Evolutionary conservation across 805 yeast species (phyloP).

Genomic region (Lachancea nothofagi): DNA sequence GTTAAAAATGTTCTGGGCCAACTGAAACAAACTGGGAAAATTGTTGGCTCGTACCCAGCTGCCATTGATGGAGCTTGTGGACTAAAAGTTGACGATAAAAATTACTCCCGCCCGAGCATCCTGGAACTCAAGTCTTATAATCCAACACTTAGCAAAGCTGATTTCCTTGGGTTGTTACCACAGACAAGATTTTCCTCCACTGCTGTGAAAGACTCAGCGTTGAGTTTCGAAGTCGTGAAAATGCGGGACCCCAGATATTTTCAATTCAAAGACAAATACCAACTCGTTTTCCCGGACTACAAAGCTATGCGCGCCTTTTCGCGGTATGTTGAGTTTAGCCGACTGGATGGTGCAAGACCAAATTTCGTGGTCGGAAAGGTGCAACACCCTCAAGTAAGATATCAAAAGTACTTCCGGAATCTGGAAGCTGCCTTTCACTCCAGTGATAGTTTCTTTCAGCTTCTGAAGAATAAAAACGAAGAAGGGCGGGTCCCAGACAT

Average conservation of each 20-base stretch:
- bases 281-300: conserved; percentile 19
- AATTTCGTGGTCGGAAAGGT: conserved; percentile 11
- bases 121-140: conserved; percentile 22
- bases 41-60: conserved; percentile 14
- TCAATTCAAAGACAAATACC: conserved; percentile 27
- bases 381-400: conserved; percentile 4
- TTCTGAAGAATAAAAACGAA: neutral
- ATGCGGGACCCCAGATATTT: conserved; percentile 28
- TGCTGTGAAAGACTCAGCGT: neutral
- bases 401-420: conserved; percentile 14
- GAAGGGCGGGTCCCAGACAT: neutral
- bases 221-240: conserved; percentile 15
- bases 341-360: conserved; percentile 20
- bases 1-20: conserved; percentile 15
- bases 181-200: conserved; percentile 5
- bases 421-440: conserved; percentile 24
- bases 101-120: conserved; percentile 1
- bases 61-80: neutral
- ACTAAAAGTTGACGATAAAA: neutral
- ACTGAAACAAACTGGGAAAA: conserved; percentile 15
- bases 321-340: conserved; percentile 13
- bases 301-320: conserved; percentile 15
- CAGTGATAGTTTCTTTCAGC: conserved; percentile 13
- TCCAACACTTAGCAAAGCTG: conserved; percentile 18
- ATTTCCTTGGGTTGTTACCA: conserved; percentile 20